Percentiles rank a stretch among this genome's conserved stretches.
phyloP scores from a whole-genome alignment of 2,329 filamentous ascomycete species.

The Cercospora sp. region DNA sequence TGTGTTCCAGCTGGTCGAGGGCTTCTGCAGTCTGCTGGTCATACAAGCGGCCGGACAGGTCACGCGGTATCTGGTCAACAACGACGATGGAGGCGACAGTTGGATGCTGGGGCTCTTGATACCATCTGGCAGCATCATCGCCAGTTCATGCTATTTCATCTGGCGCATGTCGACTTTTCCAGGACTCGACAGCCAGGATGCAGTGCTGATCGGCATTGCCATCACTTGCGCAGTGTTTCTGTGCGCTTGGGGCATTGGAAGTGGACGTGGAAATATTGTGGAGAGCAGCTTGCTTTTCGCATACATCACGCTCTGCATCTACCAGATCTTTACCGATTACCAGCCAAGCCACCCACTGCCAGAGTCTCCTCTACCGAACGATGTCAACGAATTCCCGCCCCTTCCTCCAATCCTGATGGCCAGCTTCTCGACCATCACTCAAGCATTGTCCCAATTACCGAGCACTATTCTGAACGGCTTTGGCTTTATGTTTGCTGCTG shows the following conservation, averaged over 20 bases:
- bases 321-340: constrained; percentile 99
- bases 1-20: constrained; percentile 89
- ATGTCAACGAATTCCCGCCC: constrained; percentile 78
- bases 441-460: constrained; percentile 79
- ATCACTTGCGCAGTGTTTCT: constrained; percentile 92
- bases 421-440: constrained; percentile 87
- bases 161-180: constrained; percentile 95
- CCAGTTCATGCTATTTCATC: constrained; percentile 91
- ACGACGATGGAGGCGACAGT: constrained; percentile 81
- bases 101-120: constrained; percentile 95
- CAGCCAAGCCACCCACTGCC: constrained; percentile 63
- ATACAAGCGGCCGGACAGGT: constrained; percentile 95
- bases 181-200: constrained; percentile 87
- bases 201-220: constrained; percentile 85
- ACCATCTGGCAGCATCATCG: constrained; percentile 85
- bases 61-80: constrained; percentile 90
- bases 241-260: constrained; percentile 90
- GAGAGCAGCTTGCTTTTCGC: constrained; percentile 94
- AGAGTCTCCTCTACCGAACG: constrained; percentile 58
- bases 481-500: constrained; percentile 83
- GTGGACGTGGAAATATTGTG: constrained; percentile 88
- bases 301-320: constrained; percentile 97
- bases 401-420: constrained; percentile 97
- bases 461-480: constrained; percentile 79
- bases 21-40: constrained; percentile 92